Base-by-base conservation (phyloP, 129 eudicot species). In the Escallonia herrerae region DNA sequence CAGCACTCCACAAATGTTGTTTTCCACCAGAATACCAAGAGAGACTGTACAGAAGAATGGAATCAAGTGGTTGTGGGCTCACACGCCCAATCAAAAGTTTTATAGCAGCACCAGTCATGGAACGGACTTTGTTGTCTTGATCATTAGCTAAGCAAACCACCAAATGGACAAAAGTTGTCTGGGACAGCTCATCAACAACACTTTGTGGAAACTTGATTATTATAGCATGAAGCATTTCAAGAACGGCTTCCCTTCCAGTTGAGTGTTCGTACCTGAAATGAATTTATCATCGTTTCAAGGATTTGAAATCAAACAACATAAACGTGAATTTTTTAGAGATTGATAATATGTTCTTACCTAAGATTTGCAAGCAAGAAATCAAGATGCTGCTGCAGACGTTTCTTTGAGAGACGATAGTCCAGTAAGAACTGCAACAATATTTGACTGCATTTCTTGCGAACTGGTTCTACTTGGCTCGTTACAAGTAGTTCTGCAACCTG, bases 171-270 rank as follows among this genome's bases (percentile, higher is more conserved):
- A 85, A 85, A 62, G 85, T 15, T 9, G 83, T 74, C 49, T 80
- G 73, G 1, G 82, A 79, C 43, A 81, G 86, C 60, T 78, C 76
- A 67, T 85, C 75, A 7, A 87, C 40, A 40, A 85, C 22, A 12
- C 54, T 54, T 13, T 4, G 54, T 3, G 88, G 95, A 56, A 91
- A 85, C 80, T 86, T 87, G 43, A 63, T 49, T 52, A 91, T 87
- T 54, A 91, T 77, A 4, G 82, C 81, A 81, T 76, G 81, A n/a
- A 91, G 72, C 95, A 91, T 85, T 72, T 91, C 97, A 53, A 91
- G 96, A 43, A 83, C 96, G 11, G 95, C 80, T 80, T 82, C 90
- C 65, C 95, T 85, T 58, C 97, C 97, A 58, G 81, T 78, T 3
- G 96, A 56, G 70, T 87, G 94, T 61, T 87, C 82, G 68, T 87